Percentiles rank a stretch among this genome's conserved stretches.
Evolutionary conservation across 257 asterid species (phyloP).

Genomic region (Solanum sitiens): DNA sequence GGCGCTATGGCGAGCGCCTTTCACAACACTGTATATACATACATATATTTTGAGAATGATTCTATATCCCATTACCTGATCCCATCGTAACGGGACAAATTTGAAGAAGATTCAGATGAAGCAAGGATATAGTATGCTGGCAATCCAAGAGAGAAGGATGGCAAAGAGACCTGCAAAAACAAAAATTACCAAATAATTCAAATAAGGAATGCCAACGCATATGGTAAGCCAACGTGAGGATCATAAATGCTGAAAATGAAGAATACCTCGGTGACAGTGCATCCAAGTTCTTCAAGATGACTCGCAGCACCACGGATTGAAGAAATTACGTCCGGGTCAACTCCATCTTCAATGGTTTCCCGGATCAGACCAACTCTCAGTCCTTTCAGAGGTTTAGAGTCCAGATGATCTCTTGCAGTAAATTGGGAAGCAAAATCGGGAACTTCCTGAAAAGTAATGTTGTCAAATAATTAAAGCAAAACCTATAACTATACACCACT

Average conservation of each 20-base stretch:
- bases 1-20: too few relatives aligned
- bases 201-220: neutral
- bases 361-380: conserved; percentile 76
- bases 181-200: conserved; percentile 5
- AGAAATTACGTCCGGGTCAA: conserved; percentile 67
- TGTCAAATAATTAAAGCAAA: conserved; percentile 4
- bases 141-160: conserved; percentile 90
- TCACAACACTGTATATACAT: too few relatives aligned
- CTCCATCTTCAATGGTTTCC: conserved; percentile 86
- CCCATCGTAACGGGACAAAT: conserved; percentile 96
- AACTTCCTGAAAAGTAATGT: conserved; percentile 51
- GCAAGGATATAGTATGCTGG: conserved; percentile 98
- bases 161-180: conserved; percentile 63
- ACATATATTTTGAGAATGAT: neutral
- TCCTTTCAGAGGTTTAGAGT: conserved; percentile 79
- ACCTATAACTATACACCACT: neutral
- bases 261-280: conserved; percentile 63
- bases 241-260: neutral
- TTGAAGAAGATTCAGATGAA: conserved; percentile 88
- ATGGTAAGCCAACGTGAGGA: neutral
- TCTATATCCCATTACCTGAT: conserved; percentile 42
- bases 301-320: conserved; percentile 58
- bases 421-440: conserved; percentile 65
- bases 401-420: conserved; percentile 36
- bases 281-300: conserved; percentile 86